Base-by-base conservation (phyloP, 129 eudicot genomes). In the Lonicera japonica region DNA sequence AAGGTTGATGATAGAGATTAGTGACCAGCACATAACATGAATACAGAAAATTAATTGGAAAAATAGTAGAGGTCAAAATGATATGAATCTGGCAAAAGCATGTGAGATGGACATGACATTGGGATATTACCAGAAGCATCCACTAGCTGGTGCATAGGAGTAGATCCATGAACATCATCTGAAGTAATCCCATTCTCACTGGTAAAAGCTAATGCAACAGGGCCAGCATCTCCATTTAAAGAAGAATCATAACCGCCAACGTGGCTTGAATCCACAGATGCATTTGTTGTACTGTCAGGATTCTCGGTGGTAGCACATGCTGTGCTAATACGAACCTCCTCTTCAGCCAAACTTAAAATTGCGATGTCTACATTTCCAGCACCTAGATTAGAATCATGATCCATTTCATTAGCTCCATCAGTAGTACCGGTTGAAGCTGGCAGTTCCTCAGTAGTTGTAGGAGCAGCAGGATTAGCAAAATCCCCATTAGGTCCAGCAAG, bases 131-230 rank as follows among this genome's bases (percentile, higher is more conserved):
- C 95, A 63, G 85, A 66, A 72, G 77, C 83, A 73, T 85, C 96
- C 25, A 58, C 64, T 17, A 72, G 54, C 58, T 76, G 90, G 65
- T 79, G 76, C 67, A 56, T 71, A 67, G 80, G 57, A 66, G 79
- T 80, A 62, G 82, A 55, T 64, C 69, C 85, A 69, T 71, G 83
- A 50, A 29, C 83, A 72, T 75, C 80, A 52, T 73, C 76, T 52
- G 89, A 58, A 45, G 78, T n/a, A 62, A 67, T 77, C 60, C 88
- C 95, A 66, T 85, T 94, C 66, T 89, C 95, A 15, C 71, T 65
- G 8, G 50, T 43, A 55, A 63, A 63, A 47, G 58, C 74, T 22
- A 69, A 21, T 64, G 61, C 72, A 45, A 61, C 47, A 72, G 58
- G 43, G 52, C 23, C 71, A 58, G 75, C 75, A 70, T 66, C 65